Percentiles rank a stretch among this genome's conserved stretches.
These are phyloP conservation scores for Termitomyces heimii DNA, from an alignment of 768 basidiomycete genomes.

Conservation along the genomic window DNA sequence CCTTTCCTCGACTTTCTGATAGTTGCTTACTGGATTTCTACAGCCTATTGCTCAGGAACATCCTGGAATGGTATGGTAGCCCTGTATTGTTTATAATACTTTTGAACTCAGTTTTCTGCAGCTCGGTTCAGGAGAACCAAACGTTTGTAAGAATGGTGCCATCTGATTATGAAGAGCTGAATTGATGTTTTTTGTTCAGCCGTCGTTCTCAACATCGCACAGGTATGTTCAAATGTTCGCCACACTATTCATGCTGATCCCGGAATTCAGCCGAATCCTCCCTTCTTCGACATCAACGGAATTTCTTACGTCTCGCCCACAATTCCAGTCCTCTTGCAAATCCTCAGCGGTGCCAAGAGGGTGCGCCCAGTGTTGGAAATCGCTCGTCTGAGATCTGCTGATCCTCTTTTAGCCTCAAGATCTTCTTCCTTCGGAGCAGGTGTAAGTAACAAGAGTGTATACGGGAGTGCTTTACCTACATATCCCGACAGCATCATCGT, in stretches of 20 bases:
- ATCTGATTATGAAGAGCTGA: background rate
- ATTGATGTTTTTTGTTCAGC: conserved; percentile 2
- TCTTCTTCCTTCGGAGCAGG: conserved; percentile 34
- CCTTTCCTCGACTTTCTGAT: background rate
- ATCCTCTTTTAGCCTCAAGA: conserved; percentile 25
- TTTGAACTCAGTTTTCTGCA: background rate
- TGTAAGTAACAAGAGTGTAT: conserved; percentile 8
- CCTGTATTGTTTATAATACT: background rate
- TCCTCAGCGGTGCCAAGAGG: conserved; percentile 39
- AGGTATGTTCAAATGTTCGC: background rate
- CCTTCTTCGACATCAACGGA: conserved; percentile 25
- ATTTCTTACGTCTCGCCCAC: conserved; percentile 32
- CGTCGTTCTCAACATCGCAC: conserved; percentile 16
- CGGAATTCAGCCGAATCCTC: conserved; percentile 19
- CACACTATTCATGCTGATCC: background rate
- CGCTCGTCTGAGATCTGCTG: background rate
- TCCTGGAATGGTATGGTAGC: conserved; percentile 10
- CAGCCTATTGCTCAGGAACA: conserved; percentile 13
- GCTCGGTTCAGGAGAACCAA: conserved; percentile 14
- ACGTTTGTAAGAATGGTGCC: conserved; percentile 10
- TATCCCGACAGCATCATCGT: conserved; percentile 3
- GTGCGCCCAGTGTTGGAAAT: background rate
- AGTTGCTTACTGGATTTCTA: background rate
- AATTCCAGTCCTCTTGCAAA: conserved; percentile 45
- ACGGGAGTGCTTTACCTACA: background rate